Conservation (phyloP, 1,139 yeast species). For the Taphrina deformans region DNA sequence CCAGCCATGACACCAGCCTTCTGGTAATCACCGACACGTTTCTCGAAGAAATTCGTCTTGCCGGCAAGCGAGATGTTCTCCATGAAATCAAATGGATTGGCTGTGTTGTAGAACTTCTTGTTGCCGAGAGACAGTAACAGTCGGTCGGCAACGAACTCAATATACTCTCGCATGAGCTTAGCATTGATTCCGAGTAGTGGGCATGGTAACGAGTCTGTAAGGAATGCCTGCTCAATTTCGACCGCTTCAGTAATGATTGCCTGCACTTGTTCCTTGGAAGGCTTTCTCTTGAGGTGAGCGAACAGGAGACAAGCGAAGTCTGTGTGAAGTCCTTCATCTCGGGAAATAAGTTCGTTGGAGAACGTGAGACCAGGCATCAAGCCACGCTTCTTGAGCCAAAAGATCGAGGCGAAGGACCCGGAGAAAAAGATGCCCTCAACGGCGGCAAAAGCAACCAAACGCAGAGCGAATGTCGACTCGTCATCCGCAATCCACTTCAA, state of each 20-base stretch:
- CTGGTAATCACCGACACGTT: slow-evolving; percentile 97
- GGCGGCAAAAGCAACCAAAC: slow-evolving; percentile 97
- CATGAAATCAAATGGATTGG: slow-evolving; percentile 98
- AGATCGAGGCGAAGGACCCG: slow-evolving; percentile 96
- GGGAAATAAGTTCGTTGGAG: slow-evolving; percentile 92
- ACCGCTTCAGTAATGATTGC: slow-evolving; percentile 94
- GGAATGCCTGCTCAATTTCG: slow-evolving; percentile 85
- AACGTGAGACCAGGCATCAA: slow-evolving; percentile 97
- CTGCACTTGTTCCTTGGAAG: slow-evolving; percentile 73
- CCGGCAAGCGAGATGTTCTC: slow-evolving; percentile 97
- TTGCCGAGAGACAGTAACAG: slow-evolving; percentile 85
- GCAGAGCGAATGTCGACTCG: slow-evolving; percentile 86
- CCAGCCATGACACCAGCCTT: slow-evolving; percentile 97
- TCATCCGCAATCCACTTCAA: slow-evolving; percentile 89
- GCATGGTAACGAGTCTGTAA: slow-evolving; percentile 90
- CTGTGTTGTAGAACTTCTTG: slow-evolving; percentile 78
- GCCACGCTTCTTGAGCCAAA: slow-evolving; percentile 96
- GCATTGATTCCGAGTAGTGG: slow-evolving; percentile 91
- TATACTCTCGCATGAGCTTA: slow-evolving; percentile 92
- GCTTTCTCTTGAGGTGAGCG: slow-evolving; percentile 88
- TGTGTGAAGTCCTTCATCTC: slow-evolving; percentile 98
- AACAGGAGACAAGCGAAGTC: slow-evolving; percentile 95
- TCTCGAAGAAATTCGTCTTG: slow-evolving; percentile 97
- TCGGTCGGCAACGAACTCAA: slow-evolving; percentile 96
- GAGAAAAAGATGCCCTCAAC: slow-evolving; percentile 98